Percentiles rank a stretch among this genome's conserved stretches.
phyloP scores from a whole-genome alignment of 108 stramenopile species.

The Parietichytrium sp. region DNA sequence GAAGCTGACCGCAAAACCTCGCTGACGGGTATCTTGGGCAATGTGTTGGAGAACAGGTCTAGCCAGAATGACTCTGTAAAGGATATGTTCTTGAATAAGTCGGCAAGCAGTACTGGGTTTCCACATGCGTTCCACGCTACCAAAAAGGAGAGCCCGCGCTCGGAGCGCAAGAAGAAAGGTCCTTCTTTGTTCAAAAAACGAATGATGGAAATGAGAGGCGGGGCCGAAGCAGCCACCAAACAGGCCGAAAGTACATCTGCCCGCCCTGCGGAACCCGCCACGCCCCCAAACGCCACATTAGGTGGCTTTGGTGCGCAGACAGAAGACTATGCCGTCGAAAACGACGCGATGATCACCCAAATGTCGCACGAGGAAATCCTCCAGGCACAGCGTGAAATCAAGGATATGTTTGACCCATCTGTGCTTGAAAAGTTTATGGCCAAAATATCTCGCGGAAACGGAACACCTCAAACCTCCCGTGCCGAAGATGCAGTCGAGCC shows the following conservation, averaged over 20 bases:
- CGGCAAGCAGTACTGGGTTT: neutral
- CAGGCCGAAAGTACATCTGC: neutral
- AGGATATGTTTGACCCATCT: neutral
- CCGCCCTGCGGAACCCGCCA: neutral
- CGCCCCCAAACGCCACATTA: neutral
- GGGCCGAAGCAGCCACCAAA: neutral
- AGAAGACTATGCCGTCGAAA: neutral
- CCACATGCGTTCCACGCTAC: neutral
- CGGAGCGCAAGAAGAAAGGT: neutral
- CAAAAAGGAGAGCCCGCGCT: neutral
- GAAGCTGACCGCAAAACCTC: neutral
- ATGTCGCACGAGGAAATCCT: neutral
- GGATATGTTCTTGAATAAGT: neutral
- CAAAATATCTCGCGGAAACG: neutral
- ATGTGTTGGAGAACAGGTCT: neutral
- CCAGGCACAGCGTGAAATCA: neutral
- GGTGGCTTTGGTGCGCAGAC: neutral
- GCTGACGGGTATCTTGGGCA: neutral
- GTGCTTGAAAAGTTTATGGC: neutral
- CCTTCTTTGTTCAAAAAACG: constrained; percentile 6
- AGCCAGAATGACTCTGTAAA: neutral
- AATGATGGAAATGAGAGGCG: constrained; percentile 15
- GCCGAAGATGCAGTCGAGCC: neutral
- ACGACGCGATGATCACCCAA: neutral
- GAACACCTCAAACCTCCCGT: neutral